Base-by-base conservation (phyloP, 106 monocot species). In the Chionographis japonica region DNA sequence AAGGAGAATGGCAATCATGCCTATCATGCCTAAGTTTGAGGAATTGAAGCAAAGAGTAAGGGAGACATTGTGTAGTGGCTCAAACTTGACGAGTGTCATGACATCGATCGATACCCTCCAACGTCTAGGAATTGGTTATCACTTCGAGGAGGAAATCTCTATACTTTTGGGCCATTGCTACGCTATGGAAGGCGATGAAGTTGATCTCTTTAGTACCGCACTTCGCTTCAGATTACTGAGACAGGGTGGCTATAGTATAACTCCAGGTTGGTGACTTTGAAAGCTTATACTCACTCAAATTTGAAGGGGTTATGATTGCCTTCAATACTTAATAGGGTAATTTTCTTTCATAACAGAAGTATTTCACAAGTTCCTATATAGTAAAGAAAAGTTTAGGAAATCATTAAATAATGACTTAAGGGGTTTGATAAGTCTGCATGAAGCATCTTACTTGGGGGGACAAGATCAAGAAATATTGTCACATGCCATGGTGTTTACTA, bases 321-420 rank as follows among this genome's bases (percentile, higher is more conserved):
- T 18, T 16, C 9, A 2, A 17, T 49, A 15, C 8, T 50, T 4
- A 50, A 17, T 4, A 20, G 43, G 4, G 4, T 50, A 46, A 18
- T 4, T 64, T 49, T 19, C 17, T 19, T 65, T 43, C 27, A 27
- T 27, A 20, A 1, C 57, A 65, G 55, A 71, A 56, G 4, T 64
- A 13, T 77, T 77, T 38, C n/a, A 17, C 11, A 63, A 71, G 56
- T 77, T 77, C 49, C 17, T 71, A 56, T 37, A 70, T 37, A 60
- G 17, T 12, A 53, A 66, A 18, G 71, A 59, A 36, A 40, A 40
- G 1, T 71, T 77, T 56, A 64, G 38, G 2, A 46, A 62, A 6
- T 8, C 19, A 15, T 69, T 69, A 41, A 56, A 40, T 16, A 27
- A 52, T 7, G 65, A 77, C 40, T 35, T 49, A 36, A 51, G 16